phyloP scores from a whole-genome alignment of 1,284 basidiomycete species.

The Flammula alnicola region DNA sequence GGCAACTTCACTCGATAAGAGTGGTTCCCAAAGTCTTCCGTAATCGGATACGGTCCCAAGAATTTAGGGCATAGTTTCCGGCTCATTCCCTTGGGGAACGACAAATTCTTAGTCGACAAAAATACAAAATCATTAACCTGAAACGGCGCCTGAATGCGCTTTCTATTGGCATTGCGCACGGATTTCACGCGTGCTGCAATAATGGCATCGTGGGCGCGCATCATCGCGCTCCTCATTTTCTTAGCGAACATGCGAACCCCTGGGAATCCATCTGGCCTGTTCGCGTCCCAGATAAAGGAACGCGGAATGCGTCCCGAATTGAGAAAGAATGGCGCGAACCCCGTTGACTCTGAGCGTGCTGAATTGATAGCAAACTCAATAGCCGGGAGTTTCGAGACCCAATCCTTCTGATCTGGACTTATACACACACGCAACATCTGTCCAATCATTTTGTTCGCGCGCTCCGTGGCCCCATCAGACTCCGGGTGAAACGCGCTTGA shows the following conservation, averaged over 20 bases:
- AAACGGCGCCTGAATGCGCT: slow-evolving; percentile 23
- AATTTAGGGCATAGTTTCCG: slow-evolving; percentile 17
- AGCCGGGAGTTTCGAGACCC: slow-evolving; percentile 24
- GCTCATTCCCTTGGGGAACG: slow-evolving; percentile 1
- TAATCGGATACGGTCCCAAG: slow-evolving; percentile 11
- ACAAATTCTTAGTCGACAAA: slow-evolving; percentile 34
- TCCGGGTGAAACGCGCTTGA: slow-evolving; percentile 48
- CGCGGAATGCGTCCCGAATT: too few species aligned
- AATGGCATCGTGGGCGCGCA: slow-evolving; percentile 34
- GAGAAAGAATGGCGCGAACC: too few species aligned
- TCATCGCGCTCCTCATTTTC: slow-evolving; percentile 24
- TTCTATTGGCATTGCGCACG: slow-evolving; percentile 30
- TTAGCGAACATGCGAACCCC: slow-evolving; percentile 28
- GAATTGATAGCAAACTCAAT: slow-evolving; percentile 44
- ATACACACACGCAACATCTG: slow-evolving; percentile 25
- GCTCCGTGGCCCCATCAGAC: slow-evolving; percentile 45
- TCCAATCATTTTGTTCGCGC: slow-evolving; percentile 40
- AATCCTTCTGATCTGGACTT: slow-evolving; percentile 22
- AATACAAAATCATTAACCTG: slow-evolving; percentile 32
- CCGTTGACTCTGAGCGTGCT: too few species aligned
- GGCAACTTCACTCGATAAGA: slow-evolving; percentile 23
- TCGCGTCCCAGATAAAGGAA: too few species aligned
- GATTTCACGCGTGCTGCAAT: slow-evolving; percentile 30
- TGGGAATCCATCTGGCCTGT: too few species aligned
- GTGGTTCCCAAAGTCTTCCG: slow-evolving; percentile 19